phyloP scores from a whole-genome alignment of 1,284 basidiomycete genomes.

The Xerocomus amazonicus region DNA sequence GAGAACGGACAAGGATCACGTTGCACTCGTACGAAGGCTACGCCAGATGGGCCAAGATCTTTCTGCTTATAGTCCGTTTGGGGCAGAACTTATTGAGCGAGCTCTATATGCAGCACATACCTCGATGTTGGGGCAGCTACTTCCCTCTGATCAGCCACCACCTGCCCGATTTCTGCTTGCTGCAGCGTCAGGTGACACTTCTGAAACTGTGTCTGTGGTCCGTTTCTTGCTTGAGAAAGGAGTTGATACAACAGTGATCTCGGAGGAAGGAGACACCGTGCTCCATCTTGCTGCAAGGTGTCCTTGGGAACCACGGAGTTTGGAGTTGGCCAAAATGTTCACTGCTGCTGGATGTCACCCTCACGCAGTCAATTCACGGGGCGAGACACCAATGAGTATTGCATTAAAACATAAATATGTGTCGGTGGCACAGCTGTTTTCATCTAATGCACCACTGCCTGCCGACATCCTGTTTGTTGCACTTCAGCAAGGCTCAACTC shows the following conservation, averaged over 20 bases:
- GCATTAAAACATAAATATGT: neutral
- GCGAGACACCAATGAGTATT: neutral
- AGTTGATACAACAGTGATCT: neutral
- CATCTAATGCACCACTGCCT: neutral
- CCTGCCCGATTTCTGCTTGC: neutral
- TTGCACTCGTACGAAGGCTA: neutral
- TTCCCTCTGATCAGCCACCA: neutral
- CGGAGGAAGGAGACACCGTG: neutral
- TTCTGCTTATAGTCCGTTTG: neutral
- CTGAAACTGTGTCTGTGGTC: neutral
- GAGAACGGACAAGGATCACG: neutral
- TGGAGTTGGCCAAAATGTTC: neutral
- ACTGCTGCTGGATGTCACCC: neutral
- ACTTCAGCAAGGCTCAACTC: neutral
- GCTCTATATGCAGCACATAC: neutral
- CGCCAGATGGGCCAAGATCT: neutral
- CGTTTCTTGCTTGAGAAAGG: neutral
- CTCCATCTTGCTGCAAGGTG: neutral
- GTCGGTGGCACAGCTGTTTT: neutral
- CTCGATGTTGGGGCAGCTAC: neutral
- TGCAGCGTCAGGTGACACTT: neutral
- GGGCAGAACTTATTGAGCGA: neutral
- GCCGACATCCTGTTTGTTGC: neutral
- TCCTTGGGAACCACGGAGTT: neutral
- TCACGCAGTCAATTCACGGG: neutral